A percentile compares a stretch with the other conserved stretches of the same genome.
These are phyloP conservation scores for Pholiota adiposa DNA, from an alignment of 1,284 basidiomycete genomes.

Conservation along the genomic window DNA sequence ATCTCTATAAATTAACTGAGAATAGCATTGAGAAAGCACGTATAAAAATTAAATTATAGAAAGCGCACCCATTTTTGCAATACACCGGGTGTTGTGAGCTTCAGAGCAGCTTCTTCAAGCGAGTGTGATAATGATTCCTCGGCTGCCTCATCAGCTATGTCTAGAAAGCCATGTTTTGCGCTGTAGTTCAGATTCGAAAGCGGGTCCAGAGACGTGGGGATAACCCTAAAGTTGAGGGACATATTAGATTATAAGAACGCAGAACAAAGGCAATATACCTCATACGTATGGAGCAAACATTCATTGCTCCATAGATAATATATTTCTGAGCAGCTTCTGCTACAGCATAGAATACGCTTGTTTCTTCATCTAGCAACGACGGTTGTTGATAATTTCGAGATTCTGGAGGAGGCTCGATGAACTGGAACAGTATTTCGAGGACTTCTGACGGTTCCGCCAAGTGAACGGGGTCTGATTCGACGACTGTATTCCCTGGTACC, in stretches of 20 bases:
- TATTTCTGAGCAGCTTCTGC: neutral
- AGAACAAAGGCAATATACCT: too few relatives aligned
- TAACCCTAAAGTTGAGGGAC: too few relatives aligned
- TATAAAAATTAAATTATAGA: too few relatives aligned
- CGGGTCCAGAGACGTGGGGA: too few relatives aligned
- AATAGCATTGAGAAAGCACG: too few relatives aligned
- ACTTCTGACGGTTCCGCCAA: neutral
- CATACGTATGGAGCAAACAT: neutral
- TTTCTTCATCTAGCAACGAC: neutral
- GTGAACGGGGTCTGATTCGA: neutral
- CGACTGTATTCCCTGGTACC: neutral
- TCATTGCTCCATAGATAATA: constrained; percentile 11
- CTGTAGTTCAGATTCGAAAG: neutral
- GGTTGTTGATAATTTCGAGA: neutral
- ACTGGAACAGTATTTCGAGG: neutral
- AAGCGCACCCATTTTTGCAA: neutral
- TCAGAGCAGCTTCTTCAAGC: neutral
- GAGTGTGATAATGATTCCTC: neutral
- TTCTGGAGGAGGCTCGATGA: neutral
- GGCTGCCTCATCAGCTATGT: neutral
- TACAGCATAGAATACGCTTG: neutral
- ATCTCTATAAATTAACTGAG: too few relatives aligned
- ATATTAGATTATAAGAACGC: too few relatives aligned
- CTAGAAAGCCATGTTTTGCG: neutral
- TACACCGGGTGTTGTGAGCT: neutral